Conservation (phyloP, 2,329 filamentous ascomycete species). For the Trichoderma sp. region DNA sequence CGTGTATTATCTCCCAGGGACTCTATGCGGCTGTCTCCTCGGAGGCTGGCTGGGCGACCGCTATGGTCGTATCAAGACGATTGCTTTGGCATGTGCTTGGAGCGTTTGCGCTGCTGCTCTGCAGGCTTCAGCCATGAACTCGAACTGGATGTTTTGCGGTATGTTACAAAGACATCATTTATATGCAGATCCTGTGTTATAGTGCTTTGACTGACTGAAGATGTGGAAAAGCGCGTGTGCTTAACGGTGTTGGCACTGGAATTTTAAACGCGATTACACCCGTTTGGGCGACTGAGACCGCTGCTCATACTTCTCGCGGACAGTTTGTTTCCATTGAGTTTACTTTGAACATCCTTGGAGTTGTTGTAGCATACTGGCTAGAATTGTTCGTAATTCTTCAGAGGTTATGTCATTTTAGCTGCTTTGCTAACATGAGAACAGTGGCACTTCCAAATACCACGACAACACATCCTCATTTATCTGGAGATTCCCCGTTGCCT, state of each 20-base stretch:
- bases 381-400: slow-evolving; percentile 41
- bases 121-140: slow-evolving; percentile 66
- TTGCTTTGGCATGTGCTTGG: slow-evolving; percentile 60
- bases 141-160: slow-evolving; percentile 70
- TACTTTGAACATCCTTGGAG: slow-evolving; percentile 71
- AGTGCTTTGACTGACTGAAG: neutral
- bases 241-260: slow-evolving; percentile 67
- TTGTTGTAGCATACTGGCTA: slow-evolving; percentile 61
- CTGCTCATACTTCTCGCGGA: slow-evolving; percentile 67
- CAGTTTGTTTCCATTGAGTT: slow-evolving; percentile 73
- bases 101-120: slow-evolving; percentile 61
- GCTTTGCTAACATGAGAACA: slow-evolving; percentile 12
- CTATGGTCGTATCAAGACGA: slow-evolving; percentile 63
- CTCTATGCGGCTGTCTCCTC: slow-evolving; percentile 61
- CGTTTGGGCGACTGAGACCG: slow-evolving; percentile 71
- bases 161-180: slow-evolving; percentile 28
- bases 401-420: too few species aligned
- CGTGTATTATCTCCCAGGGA: slow-evolving; percentile 52
- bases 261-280: slow-evolving; percentile 71
- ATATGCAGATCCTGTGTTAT: neutral
- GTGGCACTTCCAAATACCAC: slow-evolving; percentile 61
- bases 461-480: slow-evolving; percentile 58
- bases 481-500: slow-evolving; percentile 70
- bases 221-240: slow-evolving; percentile 27
- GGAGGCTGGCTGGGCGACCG: slow-evolving; percentile 67